Evolutionary conservation across 306 rosid species (phyloP), one percentile per base, ranked within the genome.

Genomic region (Prunus mume): DNA sequence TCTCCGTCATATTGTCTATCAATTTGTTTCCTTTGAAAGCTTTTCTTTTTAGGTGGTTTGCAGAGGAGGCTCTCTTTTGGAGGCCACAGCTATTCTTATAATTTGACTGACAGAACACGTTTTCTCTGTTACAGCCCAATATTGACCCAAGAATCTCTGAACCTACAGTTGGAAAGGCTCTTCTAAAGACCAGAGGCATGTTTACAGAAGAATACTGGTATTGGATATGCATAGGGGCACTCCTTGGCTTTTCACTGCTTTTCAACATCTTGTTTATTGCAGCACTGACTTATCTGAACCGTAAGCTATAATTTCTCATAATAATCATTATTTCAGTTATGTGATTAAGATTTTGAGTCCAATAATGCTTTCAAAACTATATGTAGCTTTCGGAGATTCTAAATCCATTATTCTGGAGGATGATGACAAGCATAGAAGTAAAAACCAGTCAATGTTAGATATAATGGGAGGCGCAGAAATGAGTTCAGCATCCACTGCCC

Each of bases 231-330:
- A 72, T 66, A 6, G 84, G 80, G 65, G 81, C 83, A 34, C 89
- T 87, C 69, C 12, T 87, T 13, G 86, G 83, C 9, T 87, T 85
- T 56, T 13, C 46, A 22, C 1, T 89, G 54, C 18, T 85, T 3
- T 83, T 45, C 83, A 83, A 89, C 71, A 32, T 83, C 68, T 78
- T 81, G 52, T 89, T 87, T 69, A 89, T 86, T 49, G 72, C 85
- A 65, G 67, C 93, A n/a, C 89, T 89, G 24, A 65, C 71, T 81
- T 89, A 71, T 80, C 87, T 89, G 24, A 83, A 87, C 22, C 93
- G 88, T 89, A 83, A 87, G 88, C 17, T 18, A 6, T 52, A 24
- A 32, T 12, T 20, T 68, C 50, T 19, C 20, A 52, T 12, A 9
- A 30, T 4, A 22, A 52, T 3, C 24, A 71, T 10, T 9, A 38